These are phyloP conservation scores for Globisporangium viniferum DNA, from an alignment of 352 stramenopile species.

Conservation along the genomic window DNA sequence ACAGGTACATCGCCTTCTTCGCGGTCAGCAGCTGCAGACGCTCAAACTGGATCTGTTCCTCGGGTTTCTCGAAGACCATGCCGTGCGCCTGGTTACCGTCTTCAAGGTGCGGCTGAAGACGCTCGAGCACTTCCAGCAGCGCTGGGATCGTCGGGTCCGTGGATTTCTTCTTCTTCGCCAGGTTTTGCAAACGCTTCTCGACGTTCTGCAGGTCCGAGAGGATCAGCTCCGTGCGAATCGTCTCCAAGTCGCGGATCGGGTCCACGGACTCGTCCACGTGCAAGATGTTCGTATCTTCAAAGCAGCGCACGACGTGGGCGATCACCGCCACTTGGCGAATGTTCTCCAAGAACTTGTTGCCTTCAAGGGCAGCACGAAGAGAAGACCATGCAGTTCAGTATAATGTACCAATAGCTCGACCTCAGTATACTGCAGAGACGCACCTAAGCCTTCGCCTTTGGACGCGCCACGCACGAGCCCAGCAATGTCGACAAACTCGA, in stretches of 20 bases:
- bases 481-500: conserved; percentile 88
- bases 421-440: background rate
- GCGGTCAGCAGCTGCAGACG: conserved; percentile 83
- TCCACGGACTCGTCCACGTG: conserved; percentile 96
- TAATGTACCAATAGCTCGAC: background rate
- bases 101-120: conserved; percentile 71
- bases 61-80: conserved; percentile 63
- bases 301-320: conserved; percentile 94
- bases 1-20: conserved; percentile 97
- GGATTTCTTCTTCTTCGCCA: conserved; percentile 83
- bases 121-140: conserved; percentile 59
- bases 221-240: conserved; percentile 98
- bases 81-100: conserved; percentile 67
- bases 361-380: conserved; percentile 2
- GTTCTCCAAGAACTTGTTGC: conserved; percentile 87
- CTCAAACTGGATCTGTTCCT: conserved; percentile 86
- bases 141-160: conserved; percentile 48
- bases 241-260: conserved; percentile 95
- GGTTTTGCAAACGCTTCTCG: conserved; percentile 55
- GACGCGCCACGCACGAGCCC: conserved; percentile 80
- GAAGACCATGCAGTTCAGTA: too few species aligned
- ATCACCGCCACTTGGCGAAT: conserved; percentile 86
- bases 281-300: conserved; percentile 98
- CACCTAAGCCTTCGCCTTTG: conserved; percentile 64
- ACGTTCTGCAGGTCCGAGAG: conserved; percentile 87